Percentiles rank a stretch among this genome's conserved stretches.
phyloP scores from a whole-genome alignment of 345 rosid species.

The Moringa oleifera region DNA sequence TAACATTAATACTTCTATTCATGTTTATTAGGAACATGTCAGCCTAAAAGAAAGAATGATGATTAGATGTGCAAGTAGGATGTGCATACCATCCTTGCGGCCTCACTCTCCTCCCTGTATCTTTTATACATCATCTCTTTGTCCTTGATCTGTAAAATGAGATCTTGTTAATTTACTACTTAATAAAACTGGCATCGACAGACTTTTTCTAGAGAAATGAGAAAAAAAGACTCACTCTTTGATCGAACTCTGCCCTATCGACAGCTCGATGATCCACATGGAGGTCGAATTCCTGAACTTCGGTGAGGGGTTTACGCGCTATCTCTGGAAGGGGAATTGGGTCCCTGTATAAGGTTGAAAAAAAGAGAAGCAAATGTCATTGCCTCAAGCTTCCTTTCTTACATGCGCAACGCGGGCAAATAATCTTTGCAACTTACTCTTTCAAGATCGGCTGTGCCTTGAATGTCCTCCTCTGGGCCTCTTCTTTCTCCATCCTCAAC shows the following conservation, averaged over 20 bases:
- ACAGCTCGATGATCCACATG: conserved; percentile 65
- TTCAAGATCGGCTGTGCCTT: conserved; percentile 70
- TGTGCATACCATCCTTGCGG: conserved; percentile 63
- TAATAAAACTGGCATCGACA: too few species aligned
- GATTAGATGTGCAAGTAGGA: neutral
- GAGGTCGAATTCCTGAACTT: conserved; percentile 64
- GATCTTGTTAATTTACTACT: too few species aligned
- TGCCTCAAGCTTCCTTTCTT: neutral
- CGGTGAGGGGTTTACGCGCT: conserved; percentile 81
- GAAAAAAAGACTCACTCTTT: conserved; percentile 69
- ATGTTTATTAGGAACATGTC: neutral
- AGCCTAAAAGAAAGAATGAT: neutral
- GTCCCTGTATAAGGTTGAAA: conserved; percentile 43
- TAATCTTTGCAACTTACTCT: conserved; percentile 47
- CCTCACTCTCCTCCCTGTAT: conserved; percentile 90
- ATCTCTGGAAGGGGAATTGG: conserved; percentile 91
- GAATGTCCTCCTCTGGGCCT: conserved; percentile 63
- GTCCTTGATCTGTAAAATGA: conserved; percentile 78
- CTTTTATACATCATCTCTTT: conserved; percentile 81
- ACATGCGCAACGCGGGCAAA: too few species aligned
- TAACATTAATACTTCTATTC: neutral
- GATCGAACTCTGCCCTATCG: conserved; percentile 88
- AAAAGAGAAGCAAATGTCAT: conserved; percentile 6
- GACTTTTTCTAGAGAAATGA: too few species aligned
- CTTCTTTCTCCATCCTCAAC: conserved; percentile 60